phyloP scores from a whole-genome alignment of 169 alveolate species.

The Plasmodium vinckei region DNA sequence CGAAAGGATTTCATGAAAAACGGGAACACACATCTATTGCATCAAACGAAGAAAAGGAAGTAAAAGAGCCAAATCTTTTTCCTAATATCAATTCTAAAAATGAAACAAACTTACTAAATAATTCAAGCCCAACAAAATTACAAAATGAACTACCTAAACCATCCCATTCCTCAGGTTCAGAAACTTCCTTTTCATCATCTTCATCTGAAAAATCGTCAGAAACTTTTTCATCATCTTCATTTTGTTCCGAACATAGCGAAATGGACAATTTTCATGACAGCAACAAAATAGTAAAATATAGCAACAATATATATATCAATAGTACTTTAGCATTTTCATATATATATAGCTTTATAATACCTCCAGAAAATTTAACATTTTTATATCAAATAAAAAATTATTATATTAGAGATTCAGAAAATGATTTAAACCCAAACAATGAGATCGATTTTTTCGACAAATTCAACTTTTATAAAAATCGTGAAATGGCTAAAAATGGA shows the following conservation, averaged over 20 bases:
- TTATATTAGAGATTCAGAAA: constrained; percentile 2
- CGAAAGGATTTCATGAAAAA: no score
- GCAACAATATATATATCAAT: constrained; percentile 56
- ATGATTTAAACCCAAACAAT: background rate
- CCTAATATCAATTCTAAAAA: background rate
- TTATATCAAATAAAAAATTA: constrained; percentile 38
- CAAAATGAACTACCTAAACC: background rate
- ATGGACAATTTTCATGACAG: background rate
- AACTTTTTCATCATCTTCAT: constrained; percentile 19
- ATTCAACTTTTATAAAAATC: background rate
- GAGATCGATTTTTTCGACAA: background rate
- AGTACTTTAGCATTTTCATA: constrained; percentile 44
- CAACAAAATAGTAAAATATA: constrained; percentile 42
- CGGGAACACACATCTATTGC: background rate
- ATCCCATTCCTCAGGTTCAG: constrained; percentile 4
- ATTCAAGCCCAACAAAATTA: background rate
- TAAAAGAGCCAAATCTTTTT: background rate
- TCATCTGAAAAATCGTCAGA: constrained; percentile 18
- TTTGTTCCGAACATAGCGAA: constrained; percentile 23
- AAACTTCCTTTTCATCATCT: constrained; percentile 16
- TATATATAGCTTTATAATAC: constrained; percentile 61
- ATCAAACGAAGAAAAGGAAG: background rate
- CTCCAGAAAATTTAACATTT: constrained; percentile 58
- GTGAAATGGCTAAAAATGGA: background rate
- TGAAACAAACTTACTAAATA: background rate